A percentile compares a stretch with the other conserved stretches of the same genome.
Evolutionary conservation across 805 yeast species (phyloP).

Genomic region (Scheffersomyces lignosus): DNA sequence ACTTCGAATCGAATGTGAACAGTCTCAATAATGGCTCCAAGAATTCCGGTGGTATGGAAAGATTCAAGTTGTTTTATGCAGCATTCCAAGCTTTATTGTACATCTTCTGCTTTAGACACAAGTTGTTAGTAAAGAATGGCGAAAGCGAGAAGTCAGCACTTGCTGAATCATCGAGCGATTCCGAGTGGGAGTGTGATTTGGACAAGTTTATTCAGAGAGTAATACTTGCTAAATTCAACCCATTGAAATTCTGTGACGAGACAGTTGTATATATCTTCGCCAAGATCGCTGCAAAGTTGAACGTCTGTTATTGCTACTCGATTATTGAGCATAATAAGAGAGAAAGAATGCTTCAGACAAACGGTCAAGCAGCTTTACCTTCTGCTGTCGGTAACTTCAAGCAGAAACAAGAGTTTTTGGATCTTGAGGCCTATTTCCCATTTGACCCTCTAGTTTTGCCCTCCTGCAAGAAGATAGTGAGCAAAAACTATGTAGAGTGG

Average conservation of each 20-base stretch:
- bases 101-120: constrained; percentile 86
- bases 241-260: constrained; percentile 88
- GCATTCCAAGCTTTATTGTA: constrained; percentile 88
- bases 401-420: constrained; percentile 79
- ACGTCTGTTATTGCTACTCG: constrained; percentile 89
- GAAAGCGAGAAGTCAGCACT: constrained; percentile 13
- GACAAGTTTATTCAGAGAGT: constrained; percentile 87
- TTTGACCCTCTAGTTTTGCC: constrained; percentile 87
- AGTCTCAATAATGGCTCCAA: constrained; percentile 17
- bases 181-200: constrained; percentile 73
- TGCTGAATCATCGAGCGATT: constrained; percentile 15
- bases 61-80: constrained; percentile 86
- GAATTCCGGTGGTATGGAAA: constrained; percentile 74
- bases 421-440: constrained; percentile 93
- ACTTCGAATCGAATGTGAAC: constrained; percentile 18
- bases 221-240: constrained; percentile 86
- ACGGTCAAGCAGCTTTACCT: constrained; percentile 32
- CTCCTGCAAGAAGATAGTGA: constrained; percentile 53
- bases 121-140: constrained; percentile 47
- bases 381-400: constrained; percentile 43
- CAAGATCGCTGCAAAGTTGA: constrained; percentile 83
- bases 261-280: constrained; percentile 94
- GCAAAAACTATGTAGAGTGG: constrained; percentile 73
- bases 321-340: constrained; percentile 88
- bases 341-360: constrained; percentile 54